phyloP scores from a whole-genome alignment of 1,284 basidiomycete genomes.

The Ustilago vetiveriae region DNA sequence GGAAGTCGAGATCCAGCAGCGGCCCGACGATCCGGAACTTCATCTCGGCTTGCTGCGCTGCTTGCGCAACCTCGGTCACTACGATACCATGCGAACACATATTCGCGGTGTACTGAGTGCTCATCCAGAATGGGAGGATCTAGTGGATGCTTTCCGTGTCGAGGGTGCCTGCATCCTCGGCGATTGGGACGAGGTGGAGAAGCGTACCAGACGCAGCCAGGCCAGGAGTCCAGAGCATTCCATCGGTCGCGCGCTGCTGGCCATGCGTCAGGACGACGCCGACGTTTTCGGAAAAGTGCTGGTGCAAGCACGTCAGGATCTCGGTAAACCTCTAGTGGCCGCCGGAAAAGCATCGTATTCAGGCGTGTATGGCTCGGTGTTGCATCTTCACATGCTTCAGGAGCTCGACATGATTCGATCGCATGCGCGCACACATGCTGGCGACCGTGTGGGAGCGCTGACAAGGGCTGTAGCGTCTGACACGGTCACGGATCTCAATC shows the following conservation, averaged over 20 bases:
- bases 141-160: conserved; percentile 83
- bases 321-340: conserved; percentile 84
- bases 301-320: conserved; percentile 75
- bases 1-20: conserved; percentile 94
- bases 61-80: conserved; percentile 93
- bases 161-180: conserved; percentile 96
- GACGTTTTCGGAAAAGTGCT: conserved; percentile 69
- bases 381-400: conserved; percentile 86
- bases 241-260: conserved; percentile 83
- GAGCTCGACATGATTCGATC: conserved; percentile 79
- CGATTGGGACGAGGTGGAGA: conserved; percentile 77
- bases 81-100: conserved; percentile 95
- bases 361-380: conserved; percentile 83
- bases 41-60: conserved; percentile 92
- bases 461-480: conserved; percentile 68
- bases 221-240: conserved; percentile 74
- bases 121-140: conserved; percentile 84
- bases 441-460: conserved; percentile 17
- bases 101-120: conserved; percentile 87
- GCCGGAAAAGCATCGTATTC: conserved; percentile 79
- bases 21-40: conserved; percentile 85
- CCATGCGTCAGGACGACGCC: conserved; percentile 74
- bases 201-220: conserved; percentile 69
- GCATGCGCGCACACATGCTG: conserved; percentile 15
- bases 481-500: conserved; percentile 42